Percentiles rank a stretch among this genome's conserved stretches.
Evolutionary conservation across 148 eudicot genomes (phyloP).

Genomic region (Agrostemma githago): DNA sequence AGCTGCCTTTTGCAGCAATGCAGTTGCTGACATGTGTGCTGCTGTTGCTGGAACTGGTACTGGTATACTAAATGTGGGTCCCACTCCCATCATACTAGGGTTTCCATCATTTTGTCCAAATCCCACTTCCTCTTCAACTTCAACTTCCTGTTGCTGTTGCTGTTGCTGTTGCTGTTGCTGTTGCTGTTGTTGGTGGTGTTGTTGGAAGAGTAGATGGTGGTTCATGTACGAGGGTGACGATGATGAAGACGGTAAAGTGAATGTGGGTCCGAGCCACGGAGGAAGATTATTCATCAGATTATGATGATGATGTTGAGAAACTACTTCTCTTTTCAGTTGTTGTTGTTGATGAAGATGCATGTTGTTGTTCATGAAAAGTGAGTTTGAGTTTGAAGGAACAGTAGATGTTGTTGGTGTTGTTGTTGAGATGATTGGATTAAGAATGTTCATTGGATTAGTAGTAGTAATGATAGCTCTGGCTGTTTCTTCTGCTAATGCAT

Average conservation of each 20-base stretch:
- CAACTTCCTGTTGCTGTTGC: not conserved
- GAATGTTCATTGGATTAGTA: constrained; percentile 15
- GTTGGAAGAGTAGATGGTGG: constrained; percentile 19
- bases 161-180: constrained; percentile 18
- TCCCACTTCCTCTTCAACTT: not conserved
- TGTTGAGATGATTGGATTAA: not conserved
- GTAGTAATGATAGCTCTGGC: constrained; percentile 45
- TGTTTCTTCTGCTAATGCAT: constrained; percentile 87
- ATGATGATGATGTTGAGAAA: constrained; percentile 9
- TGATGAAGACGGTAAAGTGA: not conserved
- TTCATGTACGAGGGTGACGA: constrained; percentile 5
- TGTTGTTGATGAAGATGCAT: constrained; percentile 22
- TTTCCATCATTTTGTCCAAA: constrained; percentile 25
- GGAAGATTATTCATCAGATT: constrained; percentile 37
- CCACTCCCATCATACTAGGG: constrained; percentile 44
- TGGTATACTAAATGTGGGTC: constrained; percentile 22
- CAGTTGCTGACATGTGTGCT: constrained; percentile 83
- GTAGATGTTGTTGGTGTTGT: constrained; percentile 14
- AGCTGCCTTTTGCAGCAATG: constrained; percentile 88
- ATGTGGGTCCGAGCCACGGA: constrained; percentile 42
- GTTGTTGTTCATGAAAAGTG: constrained; percentile 31
- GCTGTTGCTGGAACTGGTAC: not conserved
- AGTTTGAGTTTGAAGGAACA: constrained; percentile 30
- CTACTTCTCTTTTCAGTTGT: constrained; percentile 52
- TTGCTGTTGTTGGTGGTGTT: not conserved